A percentile compares a stretch with the other conserved stretches of the same genome.
Conservation (phyloP, 768 basidiomycete species). For the Lactifluus hygrophoroides region DNA sequence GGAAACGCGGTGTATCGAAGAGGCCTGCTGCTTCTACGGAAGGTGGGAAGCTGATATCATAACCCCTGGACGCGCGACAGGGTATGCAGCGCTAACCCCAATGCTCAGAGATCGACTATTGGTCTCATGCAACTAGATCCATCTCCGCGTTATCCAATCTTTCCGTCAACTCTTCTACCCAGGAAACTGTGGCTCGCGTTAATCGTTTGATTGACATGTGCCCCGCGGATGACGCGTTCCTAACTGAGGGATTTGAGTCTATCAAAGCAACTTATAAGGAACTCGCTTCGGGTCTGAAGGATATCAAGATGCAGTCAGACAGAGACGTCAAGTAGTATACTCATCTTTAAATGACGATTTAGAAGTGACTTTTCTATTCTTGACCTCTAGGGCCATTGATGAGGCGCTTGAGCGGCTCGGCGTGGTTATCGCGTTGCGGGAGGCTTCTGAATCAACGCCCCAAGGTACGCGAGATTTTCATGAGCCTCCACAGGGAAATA, state of each 20-base stretch:
- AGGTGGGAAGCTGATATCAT: too few species aligned
- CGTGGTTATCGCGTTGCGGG: slow-evolving; percentile 64
- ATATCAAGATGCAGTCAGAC: slow-evolving; percentile 50
- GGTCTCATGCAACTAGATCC: slow-evolving; percentile 59
- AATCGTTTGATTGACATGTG: slow-evolving; percentile 65
- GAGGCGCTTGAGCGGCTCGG: slow-evolving; percentile 60
- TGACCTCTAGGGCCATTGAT: slow-evolving; percentile 50
- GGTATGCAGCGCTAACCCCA: too few species aligned
- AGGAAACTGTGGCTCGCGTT: slow-evolving; percentile 60
- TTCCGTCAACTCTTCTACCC: slow-evolving; percentile 40
- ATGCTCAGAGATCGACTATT: slow-evolving; percentile 61
- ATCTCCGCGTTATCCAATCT: slow-evolving; percentile 47
- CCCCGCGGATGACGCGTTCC: slow-evolving; percentile 62
- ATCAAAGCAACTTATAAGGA: slow-evolving; percentile 58
- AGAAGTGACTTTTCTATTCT: background rate
- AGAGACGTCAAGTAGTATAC: slow-evolving; percentile 62
- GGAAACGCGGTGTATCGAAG: slow-evolving; percentile 49
- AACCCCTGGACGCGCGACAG: too few species aligned
- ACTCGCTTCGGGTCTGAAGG: slow-evolving; percentile 50
- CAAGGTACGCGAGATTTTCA: slow-evolving; percentile 30
- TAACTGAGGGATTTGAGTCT: slow-evolving; percentile 57
- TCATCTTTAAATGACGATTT: slow-evolving; percentile 2
- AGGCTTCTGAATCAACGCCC: slow-evolving; percentile 51
- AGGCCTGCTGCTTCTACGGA: slow-evolving; percentile 70
- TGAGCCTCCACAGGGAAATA: background rate